Evolutionary conservation across 2,329 filamentous ascomycete species (phyloP), one percentile per base, ranked within the genome.

Genomic region (Pseudocercospora crystallina): DNA sequence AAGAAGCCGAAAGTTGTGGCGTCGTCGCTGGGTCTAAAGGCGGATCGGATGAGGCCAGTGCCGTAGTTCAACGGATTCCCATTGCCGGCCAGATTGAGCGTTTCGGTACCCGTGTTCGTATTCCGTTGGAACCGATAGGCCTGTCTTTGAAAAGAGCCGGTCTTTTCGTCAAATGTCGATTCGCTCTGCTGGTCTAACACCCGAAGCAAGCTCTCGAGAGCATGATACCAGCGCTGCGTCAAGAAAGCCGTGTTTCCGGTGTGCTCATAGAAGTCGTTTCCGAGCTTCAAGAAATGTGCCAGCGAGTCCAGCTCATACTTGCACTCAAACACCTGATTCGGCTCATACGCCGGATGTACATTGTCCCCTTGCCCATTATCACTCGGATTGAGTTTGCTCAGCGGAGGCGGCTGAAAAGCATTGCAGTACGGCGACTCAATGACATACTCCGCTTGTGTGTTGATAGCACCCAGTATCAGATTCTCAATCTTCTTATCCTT

Each of bases 261-360:
- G 65, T 89, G 80, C 34, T 87, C 82, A 72, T 94, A 80, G 71
- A 95, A 97, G 61, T 96, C 85, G 63, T 96, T 96, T 13, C 80
- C 82, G 2, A 99, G 74, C 0, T 87, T 84, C 5, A 99, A 79
- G 69, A 99, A 99, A 66, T 95, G 86, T 0, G 91, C 94, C 0
- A 99, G 78, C 8, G 91, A 96, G 72, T 99, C 94, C 15, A 99
- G 83, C 74, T 99, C 94, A 71, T 97, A 99, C 73, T 99, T 99
- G 81, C 94, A 99, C 72, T 99, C 94, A 59, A 96, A 99, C 3
- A 99, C 94, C 42, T 85, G 81, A 0, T 79, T 82, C 0, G 86
- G 86, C 65, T 97, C 90, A 66, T 95, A 97, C 0, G 79, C 77
- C 0, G 94, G 94, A 62, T 96, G 90, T 0, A 99, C 94, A 8